phyloP scores from a whole-genome alignment of 495 filamentous ascomycete species.

The Tuber borchii region DNA sequence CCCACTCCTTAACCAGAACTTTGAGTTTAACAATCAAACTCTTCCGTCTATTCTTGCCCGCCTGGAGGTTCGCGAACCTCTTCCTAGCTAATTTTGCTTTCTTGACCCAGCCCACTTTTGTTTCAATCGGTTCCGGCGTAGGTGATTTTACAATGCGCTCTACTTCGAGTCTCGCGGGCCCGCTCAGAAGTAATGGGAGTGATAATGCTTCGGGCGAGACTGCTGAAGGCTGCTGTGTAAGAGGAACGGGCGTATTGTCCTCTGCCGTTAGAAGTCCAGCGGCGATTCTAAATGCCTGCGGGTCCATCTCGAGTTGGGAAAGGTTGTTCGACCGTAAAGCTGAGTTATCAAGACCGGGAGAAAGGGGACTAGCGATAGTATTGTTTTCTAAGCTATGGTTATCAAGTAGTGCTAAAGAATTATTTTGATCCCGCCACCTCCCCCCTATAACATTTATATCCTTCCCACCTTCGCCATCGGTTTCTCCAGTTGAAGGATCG shows the following conservation, averaged over 20 bases:
- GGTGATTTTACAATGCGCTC: constrained; percentile 1
- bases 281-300: not conserved
- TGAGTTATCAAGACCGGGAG: not conserved
- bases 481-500: not conserved
- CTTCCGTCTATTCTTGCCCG: not conserved
- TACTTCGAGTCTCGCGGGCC: not conserved
- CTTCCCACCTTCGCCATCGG: not conserved
- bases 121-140: not conserved
- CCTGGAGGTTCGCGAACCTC: not conserved
- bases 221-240: not conserved
- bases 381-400: constrained; percentile 4
- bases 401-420: not conserved
- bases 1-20: not conserved
- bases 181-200: not conserved
- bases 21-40: constrained; percentile 1
- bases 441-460: not conserved
- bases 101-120: constrained; percentile 1
- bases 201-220: not conserved
- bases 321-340: not conserved
- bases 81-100: not conserved
- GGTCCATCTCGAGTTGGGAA: not conserved
- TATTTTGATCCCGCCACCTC: not conserved
- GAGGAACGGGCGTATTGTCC: not conserved
- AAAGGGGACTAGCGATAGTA: not conserved
- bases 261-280: not conserved